Evolutionary conservation across 805 yeast species (phyloP).

Genomic region (Yarrowia osloensis): DNA sequence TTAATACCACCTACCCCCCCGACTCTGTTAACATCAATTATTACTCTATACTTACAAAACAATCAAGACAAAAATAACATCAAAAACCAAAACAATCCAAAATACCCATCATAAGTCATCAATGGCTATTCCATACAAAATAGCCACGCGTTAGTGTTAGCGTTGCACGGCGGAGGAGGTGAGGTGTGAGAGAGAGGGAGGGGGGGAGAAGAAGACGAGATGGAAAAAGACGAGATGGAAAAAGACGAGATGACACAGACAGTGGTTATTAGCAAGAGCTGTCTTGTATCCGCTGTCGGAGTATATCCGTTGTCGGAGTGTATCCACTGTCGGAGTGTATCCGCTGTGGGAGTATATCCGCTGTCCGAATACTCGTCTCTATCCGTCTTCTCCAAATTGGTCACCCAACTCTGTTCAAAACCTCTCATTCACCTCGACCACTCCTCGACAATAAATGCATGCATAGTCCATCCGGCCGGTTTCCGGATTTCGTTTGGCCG

Average conservation of each 20-base stretch:
- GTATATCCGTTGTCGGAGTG: too few relatives aligned
- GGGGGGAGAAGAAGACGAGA: too few relatives aligned
- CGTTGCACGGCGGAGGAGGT: neutral
- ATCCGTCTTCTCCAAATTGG: too few relatives aligned
- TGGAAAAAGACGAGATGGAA: neutral
- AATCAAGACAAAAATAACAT: neutral
- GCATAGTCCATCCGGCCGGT: conserved; percentile 41
- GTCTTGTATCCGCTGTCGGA: neutral
- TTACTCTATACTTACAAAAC: conserved; percentile 25
- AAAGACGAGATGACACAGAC: too few relatives aligned
- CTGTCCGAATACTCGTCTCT: too few relatives aligned
- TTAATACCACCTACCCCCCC: neutral
- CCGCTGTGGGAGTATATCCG: too few relatives aligned
- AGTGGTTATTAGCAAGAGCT: too few relatives aligned
- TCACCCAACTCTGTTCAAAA: neutral
- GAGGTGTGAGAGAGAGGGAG: neutral
- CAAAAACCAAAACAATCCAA: conserved; percentile 2
- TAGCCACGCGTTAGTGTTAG: conserved; percentile 28
- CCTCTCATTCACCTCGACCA: conserved; percentile 47
- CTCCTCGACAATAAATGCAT: conserved; percentile 63
- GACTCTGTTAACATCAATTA: neutral
- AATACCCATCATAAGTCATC: conserved; percentile 29
- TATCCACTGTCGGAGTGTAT: too few relatives aligned
- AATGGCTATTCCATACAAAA: conserved; percentile 2
- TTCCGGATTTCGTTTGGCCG: conserved; percentile 48